Conservation (phyloP, 495 filamentous ascomycete genomes). For the Annulohypoxylon nitens region DNA sequence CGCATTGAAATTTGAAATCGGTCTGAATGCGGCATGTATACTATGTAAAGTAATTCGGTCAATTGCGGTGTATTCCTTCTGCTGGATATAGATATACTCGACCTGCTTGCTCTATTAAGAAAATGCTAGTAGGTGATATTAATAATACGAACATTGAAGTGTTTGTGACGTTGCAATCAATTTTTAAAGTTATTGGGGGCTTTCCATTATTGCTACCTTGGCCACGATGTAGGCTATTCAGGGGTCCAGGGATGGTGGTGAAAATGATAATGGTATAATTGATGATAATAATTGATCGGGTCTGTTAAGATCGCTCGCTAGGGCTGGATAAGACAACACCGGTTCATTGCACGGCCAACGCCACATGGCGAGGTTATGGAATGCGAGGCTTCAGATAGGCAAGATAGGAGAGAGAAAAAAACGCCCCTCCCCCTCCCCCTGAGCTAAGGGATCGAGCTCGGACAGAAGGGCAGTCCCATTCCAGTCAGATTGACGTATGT, state of each 20-base stretch:
- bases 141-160: constrained; percentile 19
- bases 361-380: constrained; percentile 14
- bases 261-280: background rate
- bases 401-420: background rate
- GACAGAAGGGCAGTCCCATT: constrained; percentile 34
- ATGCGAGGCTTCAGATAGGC: constrained; percentile 19
- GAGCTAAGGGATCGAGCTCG: constrained; percentile 19
- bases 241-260: constrained; percentile 41
- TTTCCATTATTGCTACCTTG: constrained; percentile 24
- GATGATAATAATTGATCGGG: constrained; percentile 28
- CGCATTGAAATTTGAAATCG: constrained; percentile 2
- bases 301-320: constrained; percentile 32
- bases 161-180: constrained; percentile 31
- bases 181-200: constrained; percentile 20
- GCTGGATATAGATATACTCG: constrained; percentile 10
- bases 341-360: constrained; percentile 1
- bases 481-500: constrained; percentile 23
- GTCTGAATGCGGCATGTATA: constrained; percentile 22
- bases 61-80: constrained; percentile 43
- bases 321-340: constrained; percentile 43
- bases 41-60: constrained; percentile 19
- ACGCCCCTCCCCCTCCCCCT: constrained; percentile 4
- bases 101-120: constrained; percentile 27
- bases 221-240: constrained; percentile 20
- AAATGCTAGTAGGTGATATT: background rate